These are phyloP conservation scores for Dioscorea cayenensis DNA, from an alignment of 116 monocot species.

Conservation along the genomic window DNA sequence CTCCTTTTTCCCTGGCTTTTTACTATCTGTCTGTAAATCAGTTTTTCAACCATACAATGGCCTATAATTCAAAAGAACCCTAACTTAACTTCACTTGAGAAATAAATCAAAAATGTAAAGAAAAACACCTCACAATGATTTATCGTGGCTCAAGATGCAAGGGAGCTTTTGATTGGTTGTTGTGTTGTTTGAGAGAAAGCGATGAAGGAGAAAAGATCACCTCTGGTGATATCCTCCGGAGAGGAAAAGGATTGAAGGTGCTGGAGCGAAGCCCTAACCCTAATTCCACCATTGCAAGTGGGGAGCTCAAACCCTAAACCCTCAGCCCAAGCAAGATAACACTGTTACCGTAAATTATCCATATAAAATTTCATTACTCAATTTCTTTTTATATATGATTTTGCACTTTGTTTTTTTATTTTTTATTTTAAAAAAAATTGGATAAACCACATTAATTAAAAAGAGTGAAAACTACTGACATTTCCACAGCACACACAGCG, in stretches of 20 bases:
- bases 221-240: background rate
- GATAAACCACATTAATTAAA: too few relatives aligned
- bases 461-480: too few relatives aligned
- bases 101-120: background rate
- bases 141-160: background rate
- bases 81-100: background rate
- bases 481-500: too few relatives aligned
- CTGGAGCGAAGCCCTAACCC: background rate
- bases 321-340: too few relatives aligned
- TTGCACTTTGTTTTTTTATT: too few relatives aligned
- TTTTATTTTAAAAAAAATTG: too few relatives aligned
- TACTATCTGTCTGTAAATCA: background rate
- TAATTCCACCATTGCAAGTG: background rate
- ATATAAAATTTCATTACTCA: too few relatives aligned
- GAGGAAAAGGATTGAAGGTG: background rate
- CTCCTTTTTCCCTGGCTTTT: constrained; percentile 35
- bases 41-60: background rate
- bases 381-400: too few relatives aligned
- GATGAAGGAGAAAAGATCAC: background rate
- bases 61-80: background rate
- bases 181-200: background rate
- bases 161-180: background rate
- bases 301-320: background rate
- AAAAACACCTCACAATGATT: background rate
- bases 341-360: too few relatives aligned